phyloP scores from a whole-genome alignment of 2,329 filamentous ascomycete species.

The Xylaria sp. region DNA sequence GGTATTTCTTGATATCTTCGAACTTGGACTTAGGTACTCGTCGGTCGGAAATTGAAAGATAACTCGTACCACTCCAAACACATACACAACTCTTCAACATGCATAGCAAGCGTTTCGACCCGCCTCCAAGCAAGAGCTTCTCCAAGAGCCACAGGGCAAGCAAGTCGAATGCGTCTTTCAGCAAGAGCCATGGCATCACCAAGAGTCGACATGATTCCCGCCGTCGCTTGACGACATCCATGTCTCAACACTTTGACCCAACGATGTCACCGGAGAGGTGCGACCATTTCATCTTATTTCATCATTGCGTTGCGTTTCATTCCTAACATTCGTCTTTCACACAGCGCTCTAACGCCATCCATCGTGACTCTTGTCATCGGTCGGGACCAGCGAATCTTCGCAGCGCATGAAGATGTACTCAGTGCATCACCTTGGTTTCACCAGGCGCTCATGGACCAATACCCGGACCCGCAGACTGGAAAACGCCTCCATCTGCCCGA shows the following conservation, averaged over 20 bases:
- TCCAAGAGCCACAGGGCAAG: slow-evolving; percentile 62
- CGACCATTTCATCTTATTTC: slow-evolving; percentile 38
- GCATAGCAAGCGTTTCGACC: slow-evolving; percentile 59
- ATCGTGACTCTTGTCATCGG: slow-evolving; percentile 86
- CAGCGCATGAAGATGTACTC: slow-evolving; percentile 89
- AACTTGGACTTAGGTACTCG: background rate
- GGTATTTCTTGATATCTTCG: slow-evolving; percentile 23
- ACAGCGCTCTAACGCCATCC: slow-evolving; percentile 69
- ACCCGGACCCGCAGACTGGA: slow-evolving; percentile 64
- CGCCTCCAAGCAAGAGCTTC: slow-evolving; percentile 61
- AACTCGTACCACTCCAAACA: slow-evolving; percentile 45
- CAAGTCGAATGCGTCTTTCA: slow-evolving; percentile 66
- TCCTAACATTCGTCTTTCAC: slow-evolving; percentile 25
- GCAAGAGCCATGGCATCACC: slow-evolving; percentile 64
- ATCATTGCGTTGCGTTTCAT: slow-evolving; percentile 9
- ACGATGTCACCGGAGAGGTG: slow-evolving; percentile 59
- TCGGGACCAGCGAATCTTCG: slow-evolving; percentile 86
- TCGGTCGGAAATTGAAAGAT: slow-evolving; percentile 33
- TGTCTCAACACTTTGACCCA: slow-evolving; percentile 54
- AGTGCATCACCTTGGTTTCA: slow-evolving; percentile 83
- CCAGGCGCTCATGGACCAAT: slow-evolving; percentile 70
- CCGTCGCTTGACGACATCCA: slow-evolving; percentile 61
- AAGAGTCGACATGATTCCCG: slow-evolving; percentile 66
- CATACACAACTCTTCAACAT: slow-evolving; percentile 51
- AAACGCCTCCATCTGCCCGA: slow-evolving; percentile 84